Conservation (phyloP, 306 rosid genomes). For the Macrotyloma uniflorum region DNA sequence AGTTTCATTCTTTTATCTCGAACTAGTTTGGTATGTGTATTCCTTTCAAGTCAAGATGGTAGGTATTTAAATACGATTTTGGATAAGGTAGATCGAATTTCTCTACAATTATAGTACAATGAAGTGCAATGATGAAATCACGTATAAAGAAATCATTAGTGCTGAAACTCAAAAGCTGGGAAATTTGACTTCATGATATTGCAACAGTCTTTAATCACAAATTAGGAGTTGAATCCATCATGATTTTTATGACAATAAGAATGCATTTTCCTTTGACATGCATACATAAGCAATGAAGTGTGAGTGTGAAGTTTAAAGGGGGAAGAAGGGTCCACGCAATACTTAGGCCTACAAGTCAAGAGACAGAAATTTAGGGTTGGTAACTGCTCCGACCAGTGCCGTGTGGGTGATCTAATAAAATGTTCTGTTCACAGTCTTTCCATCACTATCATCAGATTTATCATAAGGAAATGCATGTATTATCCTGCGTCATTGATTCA, state of each 20-base stretch:
- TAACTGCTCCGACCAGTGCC: slow-evolving; percentile 35
- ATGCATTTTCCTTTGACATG: neutral
- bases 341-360: slow-evolving; percentile 50
- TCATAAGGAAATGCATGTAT: neutral
- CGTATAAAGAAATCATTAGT: neutral
- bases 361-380: slow-evolving; percentile 41
- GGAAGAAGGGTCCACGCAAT: slow-evolving; percentile 45
- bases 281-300: slow-evolving; percentile 20
- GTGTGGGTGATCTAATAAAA: slow-evolving; percentile 15
- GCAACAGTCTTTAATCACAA: too few relatives aligned
- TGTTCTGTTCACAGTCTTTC: neutral
- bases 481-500: neutral
- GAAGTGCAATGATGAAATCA: neutral
- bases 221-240: neutral
- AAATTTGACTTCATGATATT: slow-evolving; percentile 10
- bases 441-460: neutral
- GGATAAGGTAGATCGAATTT: neutral
- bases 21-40: neutral
- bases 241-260: neutral
- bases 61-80: slow-evolving; percentile 2
- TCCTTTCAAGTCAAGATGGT: slow-evolving; percentile 40
- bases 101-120: neutral
- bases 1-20: neutral
- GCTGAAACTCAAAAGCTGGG: neutral
- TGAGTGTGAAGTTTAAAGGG: neutral